Conservation (phyloP, 2,329 filamentous ascomycete species). For the Fonsecaea nubica region DNA sequence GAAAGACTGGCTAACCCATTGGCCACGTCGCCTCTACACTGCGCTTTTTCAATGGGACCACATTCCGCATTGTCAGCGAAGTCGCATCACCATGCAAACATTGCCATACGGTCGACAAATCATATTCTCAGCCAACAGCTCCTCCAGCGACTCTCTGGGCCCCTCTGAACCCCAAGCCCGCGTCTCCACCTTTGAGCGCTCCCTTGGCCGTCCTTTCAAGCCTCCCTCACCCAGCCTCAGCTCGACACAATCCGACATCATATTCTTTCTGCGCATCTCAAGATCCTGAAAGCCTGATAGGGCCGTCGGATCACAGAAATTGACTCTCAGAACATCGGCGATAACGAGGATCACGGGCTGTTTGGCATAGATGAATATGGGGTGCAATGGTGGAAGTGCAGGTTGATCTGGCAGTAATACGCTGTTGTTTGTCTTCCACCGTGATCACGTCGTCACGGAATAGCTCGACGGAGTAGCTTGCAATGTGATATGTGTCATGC, state of each 20-base stretch:
- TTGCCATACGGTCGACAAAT: background rate
- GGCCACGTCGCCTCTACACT: background rate
- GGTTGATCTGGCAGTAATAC: background rate
- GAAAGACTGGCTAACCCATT: background rate
- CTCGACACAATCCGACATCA: slow-evolving; percentile 57
- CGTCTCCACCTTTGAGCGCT: slow-evolving; percentile 58
- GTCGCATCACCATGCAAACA: background rate
- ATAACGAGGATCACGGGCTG: slow-evolving; percentile 45
- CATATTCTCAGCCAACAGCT: background rate
- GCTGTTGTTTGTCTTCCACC: background rate
- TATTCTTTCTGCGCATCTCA: slow-evolving; percentile 52
- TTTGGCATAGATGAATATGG: no score
- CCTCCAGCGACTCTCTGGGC: slow-evolving; percentile 46
- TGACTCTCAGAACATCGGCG: slow-evolving; percentile 63
- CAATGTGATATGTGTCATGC: background rate
- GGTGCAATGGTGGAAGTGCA: slow-evolving; percentile 12
- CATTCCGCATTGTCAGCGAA: background rate
- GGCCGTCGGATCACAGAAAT: slow-evolving; percentile 53
- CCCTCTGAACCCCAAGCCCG: slow-evolving; percentile 61
- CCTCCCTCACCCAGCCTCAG: slow-evolving; percentile 53
- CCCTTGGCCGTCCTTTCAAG: slow-evolving; percentile 46
- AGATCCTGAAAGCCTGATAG: no score
- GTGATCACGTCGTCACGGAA: background rate
- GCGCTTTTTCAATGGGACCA: background rate
- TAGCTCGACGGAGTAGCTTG: background rate